Conservation (phyloP, 352 stramenopile species). For the Pythium utonaiense region DNA sequence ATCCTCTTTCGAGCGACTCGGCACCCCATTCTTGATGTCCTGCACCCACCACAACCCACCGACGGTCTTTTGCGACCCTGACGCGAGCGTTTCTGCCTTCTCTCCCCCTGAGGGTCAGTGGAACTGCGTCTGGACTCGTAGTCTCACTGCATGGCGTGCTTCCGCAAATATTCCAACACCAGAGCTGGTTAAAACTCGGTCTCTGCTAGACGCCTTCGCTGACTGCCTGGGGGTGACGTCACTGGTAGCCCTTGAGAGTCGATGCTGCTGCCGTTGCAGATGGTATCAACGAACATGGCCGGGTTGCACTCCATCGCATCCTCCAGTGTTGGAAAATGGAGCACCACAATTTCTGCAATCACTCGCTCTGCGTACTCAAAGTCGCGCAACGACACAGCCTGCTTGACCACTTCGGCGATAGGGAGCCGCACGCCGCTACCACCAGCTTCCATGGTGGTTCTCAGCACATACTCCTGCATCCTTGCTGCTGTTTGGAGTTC, state of each 20-base stretch:
- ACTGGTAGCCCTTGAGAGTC: not conserved
- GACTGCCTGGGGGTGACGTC: not conserved
- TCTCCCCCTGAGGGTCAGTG: too few relatives aligned
- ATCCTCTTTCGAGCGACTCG: too few relatives aligned
- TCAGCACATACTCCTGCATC: constrained; percentile 53
- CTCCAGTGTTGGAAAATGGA: constrained; percentile 60
- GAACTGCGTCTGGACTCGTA: not conserved
- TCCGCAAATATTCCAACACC: too few relatives aligned
- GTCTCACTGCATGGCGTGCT: too few relatives aligned
- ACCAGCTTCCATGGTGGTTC: constrained; percentile 20
- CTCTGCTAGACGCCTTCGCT: not conserved
- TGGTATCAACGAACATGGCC: constrained; percentile 63
- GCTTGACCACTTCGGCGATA: constrained; percentile 17
- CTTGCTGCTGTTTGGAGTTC: constrained; percentile 55
- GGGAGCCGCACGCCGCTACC: constrained; percentile 2
- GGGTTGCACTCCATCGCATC: constrained; percentile 83
- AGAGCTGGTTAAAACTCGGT: not conserved
- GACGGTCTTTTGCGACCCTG: too few relatives aligned
- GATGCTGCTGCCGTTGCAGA: constrained; percentile 29
- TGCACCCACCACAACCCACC: too few relatives aligned
- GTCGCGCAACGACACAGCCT: constrained; percentile 23
- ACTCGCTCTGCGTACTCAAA: constrained; percentile 45
- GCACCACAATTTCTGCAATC: constrained; percentile 56
- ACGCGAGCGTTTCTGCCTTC: too few relatives aligned
- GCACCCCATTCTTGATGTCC: too few relatives aligned